A percentile compares a stretch with the other conserved stretches of the same genome.
phyloP scores from a whole-genome alignment of 768 basidiomycete species.

The Scleroderma citrinum region DNA sequence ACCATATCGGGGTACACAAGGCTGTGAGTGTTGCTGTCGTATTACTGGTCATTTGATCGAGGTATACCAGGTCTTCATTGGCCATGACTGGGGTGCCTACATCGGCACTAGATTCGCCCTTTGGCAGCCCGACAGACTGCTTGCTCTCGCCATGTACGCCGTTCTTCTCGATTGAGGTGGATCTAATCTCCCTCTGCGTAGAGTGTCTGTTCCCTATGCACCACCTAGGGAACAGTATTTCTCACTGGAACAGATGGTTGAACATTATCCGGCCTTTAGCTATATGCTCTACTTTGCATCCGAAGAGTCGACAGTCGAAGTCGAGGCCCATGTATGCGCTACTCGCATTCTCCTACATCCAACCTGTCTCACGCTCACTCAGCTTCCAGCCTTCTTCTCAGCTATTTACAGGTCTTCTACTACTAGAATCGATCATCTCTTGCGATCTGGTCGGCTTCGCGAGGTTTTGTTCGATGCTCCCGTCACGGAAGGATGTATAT shows the following conservation, averaged over 20 bases:
- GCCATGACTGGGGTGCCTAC: constrained; percentile 78
- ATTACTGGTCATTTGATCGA: neutral
- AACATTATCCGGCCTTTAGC: constrained; percentile 48
- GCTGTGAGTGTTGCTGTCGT: constrained; percentile 39
- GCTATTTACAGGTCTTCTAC: constrained; percentile 4
- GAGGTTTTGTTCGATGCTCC: constrained; percentile 2
- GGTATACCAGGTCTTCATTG: constrained; percentile 50
- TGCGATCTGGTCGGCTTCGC: constrained; percentile 8
- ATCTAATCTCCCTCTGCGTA: constrained; percentile 20
- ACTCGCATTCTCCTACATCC: neutral
- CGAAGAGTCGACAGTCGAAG: constrained; percentile 42
- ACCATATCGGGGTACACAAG: constrained; percentile 43
- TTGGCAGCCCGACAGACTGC: constrained; percentile 61
- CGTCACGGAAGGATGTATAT: constrained; percentile 9
- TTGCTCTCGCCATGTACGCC: constrained; percentile 55
- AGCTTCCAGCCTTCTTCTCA: constrained; percentile 16
- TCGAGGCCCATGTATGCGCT: constrained; percentile 50
- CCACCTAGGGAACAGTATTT: constrained; percentile 49
- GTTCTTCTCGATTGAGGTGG: neutral
- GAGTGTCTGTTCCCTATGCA: constrained; percentile 61
- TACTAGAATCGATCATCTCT: neutral
- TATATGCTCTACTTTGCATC: constrained; percentile 68
- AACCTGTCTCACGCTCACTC: constrained; percentile 21
- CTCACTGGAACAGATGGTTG: constrained; percentile 46
- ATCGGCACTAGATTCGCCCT: constrained; percentile 61